phyloP scores from a whole-genome alignment of 2,329 filamentous ascomycete genomes.

The Aschersonia sp. region DNA sequence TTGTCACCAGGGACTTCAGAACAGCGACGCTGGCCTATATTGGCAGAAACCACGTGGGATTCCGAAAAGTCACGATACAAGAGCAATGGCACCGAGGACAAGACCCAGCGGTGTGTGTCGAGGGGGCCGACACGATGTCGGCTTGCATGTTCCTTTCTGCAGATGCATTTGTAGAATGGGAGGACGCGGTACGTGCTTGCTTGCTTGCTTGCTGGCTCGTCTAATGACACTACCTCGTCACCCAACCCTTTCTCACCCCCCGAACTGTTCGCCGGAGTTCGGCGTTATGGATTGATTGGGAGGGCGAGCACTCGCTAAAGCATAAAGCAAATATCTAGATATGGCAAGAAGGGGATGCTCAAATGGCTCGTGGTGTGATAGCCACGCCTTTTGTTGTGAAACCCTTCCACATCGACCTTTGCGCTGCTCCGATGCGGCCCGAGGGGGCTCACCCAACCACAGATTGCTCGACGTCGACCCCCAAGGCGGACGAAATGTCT shows the following conservation, averaged over 20 bases:
- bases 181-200: slow-evolving; percentile 26
- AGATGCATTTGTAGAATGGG: slow-evolving; percentile 42
- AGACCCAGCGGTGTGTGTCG: slow-evolving; percentile 23
- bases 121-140: slow-evolving; percentile 25
- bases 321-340: slow-evolving; percentile 16
- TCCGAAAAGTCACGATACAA: slow-evolving; percentile 31
- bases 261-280: background rate
- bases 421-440: slow-evolving; percentile 9
- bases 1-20: slow-evolving; percentile 16
- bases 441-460: slow-evolving; percentile 21
- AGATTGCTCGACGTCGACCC: slow-evolving; percentile 32
- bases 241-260: background rate
- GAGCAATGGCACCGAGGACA: slow-evolving; percentile 18
- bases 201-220: too few species aligned
- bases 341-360: slow-evolving; percentile 21
- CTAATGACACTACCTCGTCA: background rate
- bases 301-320: too few species aligned
- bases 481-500: slow-evolving; percentile 15
- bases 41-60: slow-evolving; percentile 37
- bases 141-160: slow-evolving; percentile 34
- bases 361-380: slow-evolving; percentile 37
- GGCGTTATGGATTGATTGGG: too few species aligned
- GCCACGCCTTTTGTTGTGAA: slow-evolving; percentile 34
- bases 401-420: slow-evolving; percentile 34
- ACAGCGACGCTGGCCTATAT: slow-evolving; percentile 35